A percentile compares a stretch with the other conserved stretches of the same genome.
Evolutionary conservation across 345 rosid genomes (phyloP).

Genomic region (Pistacia atlantica): DNA sequence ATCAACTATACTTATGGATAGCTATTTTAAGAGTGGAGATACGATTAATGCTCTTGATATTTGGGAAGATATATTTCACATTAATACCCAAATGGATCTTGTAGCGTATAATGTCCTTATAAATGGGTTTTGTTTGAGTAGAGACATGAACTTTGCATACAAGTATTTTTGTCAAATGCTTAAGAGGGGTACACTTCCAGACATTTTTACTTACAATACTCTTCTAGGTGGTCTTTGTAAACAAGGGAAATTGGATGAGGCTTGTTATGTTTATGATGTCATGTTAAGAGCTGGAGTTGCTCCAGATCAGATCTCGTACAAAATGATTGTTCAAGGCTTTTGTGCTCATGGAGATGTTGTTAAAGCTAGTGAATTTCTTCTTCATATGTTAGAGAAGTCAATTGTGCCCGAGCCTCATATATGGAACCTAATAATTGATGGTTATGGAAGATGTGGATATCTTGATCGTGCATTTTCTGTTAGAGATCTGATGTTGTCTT

Average conservation of each 20-base stretch:
- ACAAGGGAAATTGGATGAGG: constrained; percentile 58
- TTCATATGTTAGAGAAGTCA: constrained; percentile 43
- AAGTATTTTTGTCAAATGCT: constrained; percentile 59
- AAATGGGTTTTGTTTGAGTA: constrained; percentile 54
- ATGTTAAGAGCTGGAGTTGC: constrained; percentile 58
- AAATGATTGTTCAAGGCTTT: constrained; percentile 57
- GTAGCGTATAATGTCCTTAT: constrained; percentile 67
- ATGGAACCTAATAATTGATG: constrained; percentile 68
- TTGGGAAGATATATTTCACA: constrained; percentile 49
- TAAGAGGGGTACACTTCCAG: constrained; percentile 64
- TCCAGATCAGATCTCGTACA: constrained; percentile 64
- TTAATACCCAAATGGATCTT: constrained; percentile 39
- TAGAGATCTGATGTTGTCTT: constrained; percentile 53
- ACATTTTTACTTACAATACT: constrained; percentile 64
- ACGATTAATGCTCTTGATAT: constrained; percentile 44
- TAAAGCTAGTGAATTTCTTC: constrained; percentile 48
- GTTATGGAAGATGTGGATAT: constrained; percentile 63
- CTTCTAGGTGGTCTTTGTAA: constrained; percentile 65
- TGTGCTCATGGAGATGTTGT: constrained; percentile 47
- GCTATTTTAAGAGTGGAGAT: constrained; percentile 61
- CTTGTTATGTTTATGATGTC: constrained; percentile 40
- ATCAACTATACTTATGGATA: constrained; percentile 73
- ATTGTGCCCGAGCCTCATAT: constrained; percentile 54
- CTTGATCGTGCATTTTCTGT: constrained; percentile 43
- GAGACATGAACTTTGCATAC: constrained; percentile 46